Base-by-base conservation (phyloP, 108 stramenopile species). In the Poteriospumella lacustris region DNA sequence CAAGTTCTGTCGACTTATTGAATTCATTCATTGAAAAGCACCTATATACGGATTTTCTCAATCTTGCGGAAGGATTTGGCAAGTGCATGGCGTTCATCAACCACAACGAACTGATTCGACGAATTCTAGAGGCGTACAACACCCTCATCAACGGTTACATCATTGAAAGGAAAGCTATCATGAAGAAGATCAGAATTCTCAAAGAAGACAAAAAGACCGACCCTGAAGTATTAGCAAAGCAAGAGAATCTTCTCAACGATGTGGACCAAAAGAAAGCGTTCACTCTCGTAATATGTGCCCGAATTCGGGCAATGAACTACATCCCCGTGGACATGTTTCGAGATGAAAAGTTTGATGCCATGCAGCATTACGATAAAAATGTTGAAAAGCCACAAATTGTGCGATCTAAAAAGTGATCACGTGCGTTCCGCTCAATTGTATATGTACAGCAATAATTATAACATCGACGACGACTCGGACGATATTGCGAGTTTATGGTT, bases 121-220 rank as follows among this genome's bases (percentile, higher is more conserved):
- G 19, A 33, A 38, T 67, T 31, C 19, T 52, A 15, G 15, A 19
- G 9, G 19, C 47, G 9, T 52, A 52, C 19, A 9, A 38, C 12
- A 31, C 15, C 19, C 12, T 67, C 12, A 40, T 38, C 19, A 19
- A 38, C 15, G 64, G 64, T 40, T 67, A 15, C 19, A 38, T 67
- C 19, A 38, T 67, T 40, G 64, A 67, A 40, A 12, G 40, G 40
- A 67, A 67, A 67, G 31, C 31, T 40, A 67, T 67, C 12, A 67
- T 19, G 9, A 38, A 41, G 31, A 67, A 33, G 19, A 40, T 67
- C 19, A 9, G 64, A 31, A 9, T 67, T 9, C 9, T 67, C 12
- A 41, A 67, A 41, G 64, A 67, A 41, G 64, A 67, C 31, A 67
- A 67, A 41, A 67, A 67, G 31, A 40, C 64, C 12, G 64, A 67